phyloP scores from a whole-genome alignment of 176 grass and related monocot genomes.

The Bothriochloa decipiens region DNA sequence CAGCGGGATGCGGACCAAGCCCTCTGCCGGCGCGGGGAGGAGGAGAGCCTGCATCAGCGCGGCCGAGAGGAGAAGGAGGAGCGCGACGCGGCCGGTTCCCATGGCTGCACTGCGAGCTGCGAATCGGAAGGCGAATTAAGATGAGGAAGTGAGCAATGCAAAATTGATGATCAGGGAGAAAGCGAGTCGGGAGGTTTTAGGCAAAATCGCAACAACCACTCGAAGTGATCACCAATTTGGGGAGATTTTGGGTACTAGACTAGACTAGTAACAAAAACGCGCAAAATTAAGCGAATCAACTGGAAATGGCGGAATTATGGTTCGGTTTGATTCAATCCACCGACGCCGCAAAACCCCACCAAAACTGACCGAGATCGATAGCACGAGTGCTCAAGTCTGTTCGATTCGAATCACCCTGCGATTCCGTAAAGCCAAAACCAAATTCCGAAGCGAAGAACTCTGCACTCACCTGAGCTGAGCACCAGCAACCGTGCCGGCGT shows the following conservation, averaged over 20 bases:
- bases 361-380: not conserved
- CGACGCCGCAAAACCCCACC: not conserved
- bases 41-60: conserved; percentile 48
- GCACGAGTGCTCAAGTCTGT: not conserved
- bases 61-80: conserved; percentile 54
- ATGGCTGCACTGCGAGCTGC: conserved; percentile 45
- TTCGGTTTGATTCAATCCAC: not conserved
- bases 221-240: not conserved
- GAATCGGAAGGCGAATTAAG: not conserved
- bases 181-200: not conserved
- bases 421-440: not conserved
- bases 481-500: not conserved
- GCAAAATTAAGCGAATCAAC: not conserved
- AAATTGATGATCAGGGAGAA: not conserved
- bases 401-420: not conserved
- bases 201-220: not conserved
- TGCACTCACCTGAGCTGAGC: conserved; percentile 9
- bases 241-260: not conserved
- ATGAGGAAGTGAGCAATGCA: not conserved
- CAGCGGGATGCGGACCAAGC: conserved; percentile 60
- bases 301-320: not conserved
- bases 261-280: not conserved
- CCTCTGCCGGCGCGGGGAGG: conserved; percentile 42
- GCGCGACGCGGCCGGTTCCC: conserved; percentile 43
- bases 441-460: conserved; percentile 3